Percentiles rank a stretch among this genome's conserved stretches.
These are phyloP conservation scores for Hirschfeldia incana DNA, from an alignment of 345 rosid genomes.

Conservation along the genomic window DNA sequence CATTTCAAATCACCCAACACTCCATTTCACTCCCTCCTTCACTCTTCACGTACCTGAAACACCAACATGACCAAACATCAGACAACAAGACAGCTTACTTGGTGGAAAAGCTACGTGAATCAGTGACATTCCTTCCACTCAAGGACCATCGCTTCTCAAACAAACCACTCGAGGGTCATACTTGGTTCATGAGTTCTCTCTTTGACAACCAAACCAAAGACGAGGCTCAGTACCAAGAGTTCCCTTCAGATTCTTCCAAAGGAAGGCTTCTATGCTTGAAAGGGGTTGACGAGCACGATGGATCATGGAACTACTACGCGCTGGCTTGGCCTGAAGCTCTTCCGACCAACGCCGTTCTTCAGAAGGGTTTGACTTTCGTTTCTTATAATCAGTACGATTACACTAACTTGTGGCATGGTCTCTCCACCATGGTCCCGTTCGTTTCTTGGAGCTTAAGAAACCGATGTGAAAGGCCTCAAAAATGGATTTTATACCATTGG, in stretches of 20 bases:
- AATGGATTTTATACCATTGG: conserved; percentile 74
- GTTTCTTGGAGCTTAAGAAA: conserved; percentile 67
- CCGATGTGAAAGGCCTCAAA: conserved; percentile 46
- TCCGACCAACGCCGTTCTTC: conserved; percentile 50
- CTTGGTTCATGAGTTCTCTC: conserved; percentile 83
- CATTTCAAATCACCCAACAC: conserved; percentile 24
- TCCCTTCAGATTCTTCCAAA: conserved; percentile 60
- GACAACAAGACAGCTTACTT: conserved; percentile 11
- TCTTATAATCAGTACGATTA: conserved; percentile 70
- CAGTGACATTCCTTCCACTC: conserved; percentile 66
- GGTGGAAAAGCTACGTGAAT: conserved; percentile 47
- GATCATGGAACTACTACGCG: conserved; percentile 74
- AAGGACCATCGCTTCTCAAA: conserved; percentile 57
- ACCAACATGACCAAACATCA: neutral
- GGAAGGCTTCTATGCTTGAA: conserved; percentile 64
- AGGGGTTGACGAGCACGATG: conserved; percentile 61
- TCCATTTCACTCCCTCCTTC: conserved; percentile 22
- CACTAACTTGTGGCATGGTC: conserved; percentile 72
- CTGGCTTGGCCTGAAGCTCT: conserved; percentile 65
- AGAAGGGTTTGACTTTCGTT: conserved; percentile 64
- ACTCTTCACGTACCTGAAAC: conserved; percentile 15
- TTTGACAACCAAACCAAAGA: conserved; percentile 60
- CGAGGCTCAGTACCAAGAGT: conserved; percentile 63
- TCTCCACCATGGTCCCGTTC: conserved; percentile 54
- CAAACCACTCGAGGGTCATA: conserved; percentile 55